Base-by-base conservation (phyloP, 1,139 yeast species). In the Geotrichum klebahnii region DNA sequence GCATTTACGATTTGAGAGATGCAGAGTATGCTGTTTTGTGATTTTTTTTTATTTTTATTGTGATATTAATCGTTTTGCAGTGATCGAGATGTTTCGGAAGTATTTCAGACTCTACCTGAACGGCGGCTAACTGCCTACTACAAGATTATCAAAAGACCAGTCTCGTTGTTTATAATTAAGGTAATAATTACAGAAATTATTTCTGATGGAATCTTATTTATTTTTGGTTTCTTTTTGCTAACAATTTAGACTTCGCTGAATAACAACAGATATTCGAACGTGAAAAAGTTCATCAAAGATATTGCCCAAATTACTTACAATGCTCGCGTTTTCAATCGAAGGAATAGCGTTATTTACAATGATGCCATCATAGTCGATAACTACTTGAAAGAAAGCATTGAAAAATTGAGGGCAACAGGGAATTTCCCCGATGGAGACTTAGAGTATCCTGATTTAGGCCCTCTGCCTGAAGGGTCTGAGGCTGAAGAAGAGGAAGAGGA, bases 231-330 rank as follows among this genome's bases (percentile, higher is more conserved):
- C 16, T n/a, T 24, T 3, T 20, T 34, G 23, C 37, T 44, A 37
- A 38, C 40, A 37, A n/a, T 32, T 2, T 33, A 46, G 44, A 59
- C 62, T 67, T 76, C 49, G 75, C 74, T 81, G 44, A 78, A 78
- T 56, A 74, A 75, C 48, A 62, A 66, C 49, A 74, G 74, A 55
- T 89, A 88, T 67, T 65, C 71, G 9, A 71, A 72, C 47, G 80
- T 86, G 0, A 84, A 81, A 59, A 82, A 80, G 52, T 89, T 88
- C 65, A 70, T 90, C 38, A 76, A 73, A 53, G 97, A 89, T 65
- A 65, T 90, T 55, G 88, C 84, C 0, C 92, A 86, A 65, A 84
- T 90, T 44, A 78, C 87, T 0, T 87, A 95, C 89, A 90, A 90
- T 64, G 97, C 97, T 1, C 78, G 88, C 55, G 78, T 82, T 44